These are phyloP conservation scores for Diospyros kaki DNA, from an alignment of 148 eudicot genomes.

Conservation along the genomic window DNA sequence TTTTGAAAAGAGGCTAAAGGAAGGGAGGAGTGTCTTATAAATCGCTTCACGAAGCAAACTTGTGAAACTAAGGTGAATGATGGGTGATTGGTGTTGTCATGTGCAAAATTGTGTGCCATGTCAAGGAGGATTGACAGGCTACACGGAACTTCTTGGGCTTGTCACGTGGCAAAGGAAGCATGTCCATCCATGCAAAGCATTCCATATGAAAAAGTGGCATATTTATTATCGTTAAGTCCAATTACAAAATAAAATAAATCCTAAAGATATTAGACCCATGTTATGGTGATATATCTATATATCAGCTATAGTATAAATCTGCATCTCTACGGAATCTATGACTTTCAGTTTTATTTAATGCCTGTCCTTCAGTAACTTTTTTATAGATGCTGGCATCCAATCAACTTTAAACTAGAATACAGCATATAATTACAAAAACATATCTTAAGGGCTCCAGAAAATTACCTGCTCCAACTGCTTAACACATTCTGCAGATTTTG, in stretches of 20 bases:
- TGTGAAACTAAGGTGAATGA: too few species aligned
- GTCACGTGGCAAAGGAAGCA: not conserved
- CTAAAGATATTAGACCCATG: not conserved
- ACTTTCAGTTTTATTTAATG: not conserved
- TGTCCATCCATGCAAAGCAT: not conserved
- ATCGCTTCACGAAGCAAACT: too few species aligned
- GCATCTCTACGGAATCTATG: not conserved
- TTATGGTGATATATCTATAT: not conserved
- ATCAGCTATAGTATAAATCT: not conserved
- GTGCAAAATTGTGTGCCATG: too few species aligned
- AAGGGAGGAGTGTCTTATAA: too few species aligned
- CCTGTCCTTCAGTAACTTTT: not conserved
- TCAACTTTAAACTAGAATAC: constrained; percentile 3
- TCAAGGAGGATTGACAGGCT: too few species aligned
- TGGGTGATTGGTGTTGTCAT: too few species aligned
- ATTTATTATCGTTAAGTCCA: not conserved
- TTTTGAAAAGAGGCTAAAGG: too few species aligned
- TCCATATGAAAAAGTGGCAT: not conserved
- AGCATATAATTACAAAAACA: not conserved
- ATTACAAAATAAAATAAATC: not conserved
- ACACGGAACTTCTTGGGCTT: too few species aligned
- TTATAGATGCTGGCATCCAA: not conserved
- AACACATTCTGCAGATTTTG: constrained; percentile 69
- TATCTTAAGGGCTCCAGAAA: not conserved
- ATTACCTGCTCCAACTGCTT: constrained; percentile 89